Evolutionary conservation across 2,329 filamentous ascomycete species (phyloP), one percentile per base, ranked within the genome.

Genomic region (Aspergillus sp.): DNA sequence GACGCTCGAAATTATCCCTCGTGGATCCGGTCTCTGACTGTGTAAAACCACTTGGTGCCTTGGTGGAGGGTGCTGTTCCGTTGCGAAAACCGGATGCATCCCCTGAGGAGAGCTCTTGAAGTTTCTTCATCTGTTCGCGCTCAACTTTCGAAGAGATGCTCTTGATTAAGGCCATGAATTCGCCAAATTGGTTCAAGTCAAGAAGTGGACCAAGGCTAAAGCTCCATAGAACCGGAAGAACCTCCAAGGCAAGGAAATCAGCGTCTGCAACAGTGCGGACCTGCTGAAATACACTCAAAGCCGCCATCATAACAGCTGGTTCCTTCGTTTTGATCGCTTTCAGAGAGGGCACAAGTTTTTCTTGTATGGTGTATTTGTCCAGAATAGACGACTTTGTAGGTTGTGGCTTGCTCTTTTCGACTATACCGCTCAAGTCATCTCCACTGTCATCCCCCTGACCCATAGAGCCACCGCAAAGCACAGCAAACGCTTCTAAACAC

Each of bases 311-410:
- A 9, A 99, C 95, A 7, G 92, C 93, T 0, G 95, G 95, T 73
- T 99, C 95, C 71, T 96, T 98, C 0, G 95, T 99, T 76, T 96
- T 98, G 78, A 99, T 98, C 2, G 83, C 92, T 69, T 90, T 92
- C 60, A 99, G 82, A 4, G 98, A 78, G 0, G 95, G 95, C 0
- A 98, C 85, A 35, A 99, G 90, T 78, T 97, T 98, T 72, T 99
- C 95, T 73, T 99, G 95, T 78, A 99, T 93, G 0, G 95, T 98
- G 70, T 95, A 98, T 73, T 98, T 98, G 78, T 99, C 95, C 27
- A 99, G 80, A 3, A 93, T 93, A 2, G 87, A 91, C 0, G 89
- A 89, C 1, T 85, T 89, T 3, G 83, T 84, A 2, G 82, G 78
- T 69, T 88, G 87, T 57, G 84, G 82, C 72, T 63, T 83, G 74